These are phyloP conservation scores for Globisporangium polare DNA, from an alignment of 352 stramenopile genomes.

Conservation along the genomic window DNA sequence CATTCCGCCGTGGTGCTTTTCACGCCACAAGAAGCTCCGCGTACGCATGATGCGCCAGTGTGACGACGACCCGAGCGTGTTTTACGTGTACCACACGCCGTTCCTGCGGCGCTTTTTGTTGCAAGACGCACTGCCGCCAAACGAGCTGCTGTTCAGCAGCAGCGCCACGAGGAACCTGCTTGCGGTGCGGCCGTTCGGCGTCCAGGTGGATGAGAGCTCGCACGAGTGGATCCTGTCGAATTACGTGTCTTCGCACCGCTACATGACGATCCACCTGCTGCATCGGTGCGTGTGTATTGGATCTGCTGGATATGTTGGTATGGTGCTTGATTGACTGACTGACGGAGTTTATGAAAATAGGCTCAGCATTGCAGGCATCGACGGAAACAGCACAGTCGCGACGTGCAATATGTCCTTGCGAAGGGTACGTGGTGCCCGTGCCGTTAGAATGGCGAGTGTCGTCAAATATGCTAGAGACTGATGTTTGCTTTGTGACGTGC, in stretches of 20 bases:
- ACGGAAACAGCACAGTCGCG: conserved; percentile 30
- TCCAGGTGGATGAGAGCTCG: conserved; percentile 67
- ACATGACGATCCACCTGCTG: conserved; percentile 56
- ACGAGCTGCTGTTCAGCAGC: conserved; percentile 15
- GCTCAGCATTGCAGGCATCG: conserved; percentile 13
- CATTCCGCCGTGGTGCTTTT: conserved; percentile 61
- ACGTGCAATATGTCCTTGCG: conserved; percentile 47
- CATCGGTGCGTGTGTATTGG: conserved; percentile 33
- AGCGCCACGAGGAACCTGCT: conserved; percentile 26
- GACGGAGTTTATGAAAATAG: neutral
- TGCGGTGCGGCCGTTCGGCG: conserved; percentile 61
- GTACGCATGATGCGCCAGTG: conserved; percentile 72
- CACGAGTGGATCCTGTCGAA: conserved; percentile 68
- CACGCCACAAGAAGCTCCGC: conserved; percentile 62
- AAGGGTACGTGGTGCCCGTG: conserved; percentile 29
- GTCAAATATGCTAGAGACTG: no score
- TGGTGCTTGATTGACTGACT: neutral
- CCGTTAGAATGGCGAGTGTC: no score
- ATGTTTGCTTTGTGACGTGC: conserved; percentile 3
- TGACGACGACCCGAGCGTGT: conserved; percentile 56
- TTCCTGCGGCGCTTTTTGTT: conserved; percentile 55
- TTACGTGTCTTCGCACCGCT: conserved; percentile 57
- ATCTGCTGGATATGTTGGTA: neutral
- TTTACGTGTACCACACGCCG: conserved; percentile 83
- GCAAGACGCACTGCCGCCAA: conserved; percentile 51